Percentiles rank a stretch among this genome's conserved stretches.
These are phyloP conservation scores for Macrolepiota dolichaula DNA, from an alignment of 768 basidiomycete species.

Conservation along the genomic window DNA sequence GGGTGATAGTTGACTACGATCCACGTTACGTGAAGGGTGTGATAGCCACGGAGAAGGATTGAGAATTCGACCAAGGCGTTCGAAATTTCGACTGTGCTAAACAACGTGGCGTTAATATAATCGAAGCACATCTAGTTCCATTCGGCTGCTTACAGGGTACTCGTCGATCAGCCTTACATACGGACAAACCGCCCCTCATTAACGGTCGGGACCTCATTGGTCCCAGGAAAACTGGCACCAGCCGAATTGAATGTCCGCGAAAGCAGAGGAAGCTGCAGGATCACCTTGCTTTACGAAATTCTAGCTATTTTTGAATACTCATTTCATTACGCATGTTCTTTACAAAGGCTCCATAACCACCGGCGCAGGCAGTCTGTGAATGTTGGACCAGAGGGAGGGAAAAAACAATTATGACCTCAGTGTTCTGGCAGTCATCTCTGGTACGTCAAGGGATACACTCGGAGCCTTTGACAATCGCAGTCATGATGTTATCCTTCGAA, in stretches of 20 bases:
- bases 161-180: constrained; percentile 11
- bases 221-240: constrained; percentile 6
- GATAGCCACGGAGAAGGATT: constrained; percentile 1
- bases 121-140: constrained; percentile 12
- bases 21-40: constrained; percentile 4
- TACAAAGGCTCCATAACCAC: constrained; percentile 3
- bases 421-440: background rate
- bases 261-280: background rate
- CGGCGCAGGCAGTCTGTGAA: background rate
- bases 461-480: background rate
- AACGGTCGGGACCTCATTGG: constrained; percentile 9
- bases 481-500: background rate
- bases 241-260: constrained; percentile 13
- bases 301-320: constrained; percentile 7
- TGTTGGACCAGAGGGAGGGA: background rate
- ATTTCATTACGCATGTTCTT: background rate
- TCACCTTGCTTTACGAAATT: background rate
- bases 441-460: background rate
- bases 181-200: constrained; percentile 5
- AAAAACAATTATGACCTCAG: background rate
- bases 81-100: constrained; percentile 10
- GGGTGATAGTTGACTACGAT: background rate
- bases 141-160: constrained; percentile 1
- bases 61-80: constrained; percentile 3
- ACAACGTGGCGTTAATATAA: constrained; percentile 13